Conservation (phyloP, 306 rosid genomes). For the Delonix regia region DNA sequence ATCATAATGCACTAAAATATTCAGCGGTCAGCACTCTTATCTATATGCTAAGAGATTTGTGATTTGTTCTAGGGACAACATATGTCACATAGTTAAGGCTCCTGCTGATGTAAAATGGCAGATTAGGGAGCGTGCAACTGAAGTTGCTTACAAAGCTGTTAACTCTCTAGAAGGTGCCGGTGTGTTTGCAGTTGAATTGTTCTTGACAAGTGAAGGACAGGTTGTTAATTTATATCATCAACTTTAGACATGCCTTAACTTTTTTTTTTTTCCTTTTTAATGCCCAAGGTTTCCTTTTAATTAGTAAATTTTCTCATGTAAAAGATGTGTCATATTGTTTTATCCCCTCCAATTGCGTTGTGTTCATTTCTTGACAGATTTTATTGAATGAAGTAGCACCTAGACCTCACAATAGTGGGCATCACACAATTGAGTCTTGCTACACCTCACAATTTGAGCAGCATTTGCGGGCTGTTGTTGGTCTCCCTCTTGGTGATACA, state of each 20-base stretch:
- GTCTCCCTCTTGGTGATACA: constrained; percentile 97
- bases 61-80: constrained; percentile 68
- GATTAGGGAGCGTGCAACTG: constrained; percentile 64
- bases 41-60: constrained; percentile 31
- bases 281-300: constrained; percentile 16
- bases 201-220: constrained; percentile 76
- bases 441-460: constrained; percentile 91
- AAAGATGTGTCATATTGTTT: constrained; percentile 19
- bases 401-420: constrained; percentile 98
- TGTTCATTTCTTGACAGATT: constrained; percentile 56
- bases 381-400: constrained; percentile 94
- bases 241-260: constrained; percentile 18
- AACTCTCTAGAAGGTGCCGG: constrained; percentile 93
- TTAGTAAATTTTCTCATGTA: constrained; percentile 19
- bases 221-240: constrained; percentile 45
- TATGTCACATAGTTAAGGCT: constrained; percentile 87
- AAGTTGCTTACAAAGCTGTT: constrained; percentile 84
- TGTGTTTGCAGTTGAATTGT: constrained; percentile 93
- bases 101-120: constrained; percentile 82
- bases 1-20: constrained; percentile 8
- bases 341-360: neutral
- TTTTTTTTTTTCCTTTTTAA: neutral
- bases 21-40: constrained; percentile 27
- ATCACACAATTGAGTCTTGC: constrained; percentile 91
- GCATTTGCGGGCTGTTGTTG: constrained; percentile 92